A percentile compares a stretch with the other conserved stretches of the same genome.
Evolutionary conservation across 2,329 filamentous ascomycete species (phyloP).

Genomic region (Talaromyces islandicus): DNA sequence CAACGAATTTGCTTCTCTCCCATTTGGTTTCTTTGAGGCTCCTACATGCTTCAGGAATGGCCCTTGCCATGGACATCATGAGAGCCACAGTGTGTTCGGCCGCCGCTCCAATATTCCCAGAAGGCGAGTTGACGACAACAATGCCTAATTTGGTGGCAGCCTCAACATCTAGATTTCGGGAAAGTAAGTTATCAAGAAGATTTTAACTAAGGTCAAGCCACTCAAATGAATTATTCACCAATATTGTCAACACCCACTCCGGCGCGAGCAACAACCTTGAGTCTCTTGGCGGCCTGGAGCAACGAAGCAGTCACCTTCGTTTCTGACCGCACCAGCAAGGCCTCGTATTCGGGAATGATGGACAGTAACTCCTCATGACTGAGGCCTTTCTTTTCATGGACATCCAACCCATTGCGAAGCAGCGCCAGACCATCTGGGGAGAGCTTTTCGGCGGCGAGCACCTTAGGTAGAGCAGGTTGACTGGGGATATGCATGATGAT

Average conservation of each 20-base stretch:
- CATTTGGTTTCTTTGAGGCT: conserved; percentile 66
- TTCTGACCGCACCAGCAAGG: conserved; percentile 72
- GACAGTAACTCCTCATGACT: conserved; percentile 56
- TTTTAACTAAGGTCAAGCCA: not conserved
- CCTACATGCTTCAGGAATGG: conserved; percentile 65
- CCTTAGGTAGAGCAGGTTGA: conserved; percentile 36
- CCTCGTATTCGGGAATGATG: conserved; percentile 68
- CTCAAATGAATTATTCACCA: conserved; percentile 21
- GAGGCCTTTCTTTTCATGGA: conserved; percentile 61
- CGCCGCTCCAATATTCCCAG: conserved; percentile 74
- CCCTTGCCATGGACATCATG: conserved; percentile 66
- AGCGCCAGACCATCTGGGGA: conserved; percentile 71
- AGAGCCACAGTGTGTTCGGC: conserved; percentile 73
- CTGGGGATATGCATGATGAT: conserved; percentile 17
- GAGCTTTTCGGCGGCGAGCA: conserved; percentile 74
- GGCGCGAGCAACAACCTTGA: conserved; percentile 73
- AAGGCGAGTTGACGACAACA: conserved; percentile 73
- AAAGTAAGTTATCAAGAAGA: not conserved
- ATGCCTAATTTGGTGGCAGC: conserved; percentile 67
- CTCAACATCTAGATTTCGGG: conserved; percentile 48
- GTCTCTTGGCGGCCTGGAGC: conserved; percentile 58
- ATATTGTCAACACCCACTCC: conserved; percentile 83
- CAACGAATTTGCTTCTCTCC: conserved; percentile 69
- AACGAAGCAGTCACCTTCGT: conserved; percentile 70
- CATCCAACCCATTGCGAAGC: conserved; percentile 60